These are phyloP conservation scores for Talaromyces pinophilus DNA, from an alignment of 2,329 filamentous ascomycete genomes.

Conservation along the genomic window DNA sequence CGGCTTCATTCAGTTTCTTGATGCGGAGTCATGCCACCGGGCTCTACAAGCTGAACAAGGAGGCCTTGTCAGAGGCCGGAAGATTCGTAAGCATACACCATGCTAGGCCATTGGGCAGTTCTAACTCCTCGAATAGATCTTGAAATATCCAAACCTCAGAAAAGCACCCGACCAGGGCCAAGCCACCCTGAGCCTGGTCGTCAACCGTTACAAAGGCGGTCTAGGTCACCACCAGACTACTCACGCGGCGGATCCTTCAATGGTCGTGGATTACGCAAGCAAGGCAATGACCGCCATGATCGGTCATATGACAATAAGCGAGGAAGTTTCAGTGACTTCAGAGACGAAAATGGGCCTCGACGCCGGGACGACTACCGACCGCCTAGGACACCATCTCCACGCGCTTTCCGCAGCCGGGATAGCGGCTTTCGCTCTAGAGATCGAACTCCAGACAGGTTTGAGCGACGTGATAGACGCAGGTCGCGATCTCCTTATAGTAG, in stretches of 20 bases:
- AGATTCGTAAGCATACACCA: conserved; percentile 71
- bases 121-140: conserved; percentile 61
- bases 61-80: conserved; percentile 78
- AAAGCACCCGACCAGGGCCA: conserved; percentile 64
- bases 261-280: conserved; percentile 34
- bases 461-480: conserved; percentile 59
- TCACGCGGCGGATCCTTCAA: conserved; percentile 41
- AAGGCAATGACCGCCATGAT: conserved; percentile 48
- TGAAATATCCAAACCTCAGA: conserved; percentile 85
- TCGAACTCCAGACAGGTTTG: conserved; percentile 52
- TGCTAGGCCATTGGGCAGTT: background rate
- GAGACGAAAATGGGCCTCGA: conserved; percentile 50
- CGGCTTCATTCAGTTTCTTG: conserved; percentile 93
- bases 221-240: conserved; percentile 63
- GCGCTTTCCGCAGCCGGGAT: conserved; percentile 62
- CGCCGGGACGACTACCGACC: conserved; percentile 66
- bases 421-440: conserved; percentile 56
- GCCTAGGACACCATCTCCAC: conserved; percentile 61
- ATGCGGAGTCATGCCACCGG: conserved; percentile 68
- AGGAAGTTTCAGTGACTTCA: conserved; percentile 50
- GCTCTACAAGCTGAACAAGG: conserved; percentile 81
- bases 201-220: conserved; percentile 52
- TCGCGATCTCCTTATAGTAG: conserved; percentile 68
- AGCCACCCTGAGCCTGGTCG: conserved; percentile 41
- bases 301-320: conserved; percentile 39